A percentile compares a stretch with the other conserved stretches of the same genome.
Conservation (phyloP, 305 asterid genomes). For the Salvia sclarea region DNA sequence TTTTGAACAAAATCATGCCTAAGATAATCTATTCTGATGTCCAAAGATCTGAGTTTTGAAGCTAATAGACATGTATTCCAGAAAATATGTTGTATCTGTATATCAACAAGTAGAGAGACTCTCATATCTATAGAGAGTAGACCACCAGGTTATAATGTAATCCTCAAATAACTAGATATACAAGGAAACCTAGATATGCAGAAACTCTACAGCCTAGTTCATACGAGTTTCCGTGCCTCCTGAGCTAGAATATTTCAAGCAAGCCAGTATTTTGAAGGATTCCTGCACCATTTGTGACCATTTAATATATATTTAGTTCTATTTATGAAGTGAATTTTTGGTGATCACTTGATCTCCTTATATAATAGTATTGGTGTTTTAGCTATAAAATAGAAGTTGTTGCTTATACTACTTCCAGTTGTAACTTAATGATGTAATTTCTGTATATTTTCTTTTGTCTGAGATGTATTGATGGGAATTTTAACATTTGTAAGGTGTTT, state of each 20-base stretch:
- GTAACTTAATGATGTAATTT: neutral
- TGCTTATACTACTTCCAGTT: neutral
- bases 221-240: neutral
- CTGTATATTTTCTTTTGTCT: neutral
- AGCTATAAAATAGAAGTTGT: neutral
- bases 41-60: conserved; percentile 10
- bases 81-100: neutral
- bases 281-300: neutral
- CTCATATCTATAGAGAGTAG: neutral
- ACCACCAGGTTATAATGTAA: neutral
- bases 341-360: neutral
- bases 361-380: neutral
- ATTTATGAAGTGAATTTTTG: neutral
- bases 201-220: neutral
- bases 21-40: neutral
- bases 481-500: conserved; percentile 10
- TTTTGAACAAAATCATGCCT: neutral
- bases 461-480: neutral
- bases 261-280: neutral
- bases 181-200: neutral
- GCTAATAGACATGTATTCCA: neutral
- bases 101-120: neutral
- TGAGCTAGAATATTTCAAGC: neutral
- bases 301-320: neutral
- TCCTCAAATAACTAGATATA: neutral